Evolutionary conservation across 2,329 filamentous ascomycete genomes (phyloP), one percentile per base, ranked within the genome.

Genomic region (Neofusicoccum sp.): DNA sequence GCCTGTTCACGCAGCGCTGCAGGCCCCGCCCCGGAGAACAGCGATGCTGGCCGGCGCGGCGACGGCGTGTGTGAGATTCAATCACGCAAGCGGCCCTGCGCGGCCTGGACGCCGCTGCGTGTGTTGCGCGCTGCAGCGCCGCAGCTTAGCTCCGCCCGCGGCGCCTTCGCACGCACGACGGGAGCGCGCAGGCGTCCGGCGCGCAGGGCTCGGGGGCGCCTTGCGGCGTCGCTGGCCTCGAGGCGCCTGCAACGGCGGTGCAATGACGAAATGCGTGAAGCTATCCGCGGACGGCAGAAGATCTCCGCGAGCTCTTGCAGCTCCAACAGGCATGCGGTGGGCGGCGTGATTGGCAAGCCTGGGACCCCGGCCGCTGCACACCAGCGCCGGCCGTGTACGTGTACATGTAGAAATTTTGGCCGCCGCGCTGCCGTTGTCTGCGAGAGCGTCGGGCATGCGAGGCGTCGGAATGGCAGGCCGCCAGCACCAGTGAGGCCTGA

Each of bases 1-100:
- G 41, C 62, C 64, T 59, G 69, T 66, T 30, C 73, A 74, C 62
- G 71, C 14, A 47, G 14, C 49, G 34, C 49, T 41, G 34, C 49
- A 31, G 34, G 28, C 51, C 51, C 51, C 36, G 51, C 36, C 8
- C n/a, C 51, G 51, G 51, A 41, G 45, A 12, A 20, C 41, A 54
- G 30, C 8, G 20, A 20, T 20, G 20, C 20, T 20, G 24, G 33
- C 16, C 12, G 28, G 38, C 33, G 34, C 16, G 6, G 26, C 33
- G 38, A 11, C 24, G 31, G 24, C 26, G 30, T 20, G 38, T 56
- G 51, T 56, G 26, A 54, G 36, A 41, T 54, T 40, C 14, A 16
- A 9, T 38, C 43, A 56, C 51, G 51, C 43, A 56, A 43, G 8
- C 26, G 34, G 34, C 34, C n/a, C 33, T 14, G 33, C 20, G 26